Evolutionary conservation across 345 rosid species (phyloP).

Genomic region (Gossypium raimondii): DNA sequence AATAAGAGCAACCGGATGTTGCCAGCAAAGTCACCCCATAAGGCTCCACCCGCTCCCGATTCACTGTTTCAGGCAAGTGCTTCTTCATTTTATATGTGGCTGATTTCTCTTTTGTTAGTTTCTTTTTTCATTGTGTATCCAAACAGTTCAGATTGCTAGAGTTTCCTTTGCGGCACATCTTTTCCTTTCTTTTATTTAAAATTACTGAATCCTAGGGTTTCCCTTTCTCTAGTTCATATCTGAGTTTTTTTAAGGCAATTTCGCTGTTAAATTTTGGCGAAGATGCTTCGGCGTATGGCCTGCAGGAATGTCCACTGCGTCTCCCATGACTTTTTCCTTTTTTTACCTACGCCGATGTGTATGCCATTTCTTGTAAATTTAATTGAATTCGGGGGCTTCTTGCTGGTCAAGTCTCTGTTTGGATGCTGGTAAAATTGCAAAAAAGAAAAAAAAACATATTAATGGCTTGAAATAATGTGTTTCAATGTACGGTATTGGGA

Average conservation of each 20-base stretch:
- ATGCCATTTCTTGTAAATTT: constrained; percentile 8
- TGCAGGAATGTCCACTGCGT: constrained; percentile 85
- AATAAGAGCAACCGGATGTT: too few species aligned
- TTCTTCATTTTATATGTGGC: too few species aligned
- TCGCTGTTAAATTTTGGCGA: constrained; percentile 20
- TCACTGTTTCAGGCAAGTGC: too few species aligned
- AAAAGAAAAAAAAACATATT: background rate
- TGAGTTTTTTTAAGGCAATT: constrained; percentile 32
- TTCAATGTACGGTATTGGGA: background rate
- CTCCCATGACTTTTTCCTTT: constrained; percentile 60
- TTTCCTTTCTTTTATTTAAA: background rate
- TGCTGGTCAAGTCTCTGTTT: background rate
- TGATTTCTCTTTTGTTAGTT: background rate
- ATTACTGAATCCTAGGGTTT: constrained; percentile 28
- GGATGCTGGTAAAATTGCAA: too few species aligned
- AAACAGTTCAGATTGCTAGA: background rate
- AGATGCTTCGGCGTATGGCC: constrained; percentile 95
- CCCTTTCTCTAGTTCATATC: constrained; percentile 31
- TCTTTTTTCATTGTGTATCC: background rate
- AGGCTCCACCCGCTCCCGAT: too few species aligned
- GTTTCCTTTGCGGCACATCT: background rate
- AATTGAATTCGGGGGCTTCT: constrained; percentile 1
- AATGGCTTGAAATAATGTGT: background rate
- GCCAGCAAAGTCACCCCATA: too few species aligned
- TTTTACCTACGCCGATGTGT: constrained; percentile 10